phyloP scores from a whole-genome alignment of 1,284 basidiomycete genomes.

The Tetrapyrgos nigripes region DNA sequence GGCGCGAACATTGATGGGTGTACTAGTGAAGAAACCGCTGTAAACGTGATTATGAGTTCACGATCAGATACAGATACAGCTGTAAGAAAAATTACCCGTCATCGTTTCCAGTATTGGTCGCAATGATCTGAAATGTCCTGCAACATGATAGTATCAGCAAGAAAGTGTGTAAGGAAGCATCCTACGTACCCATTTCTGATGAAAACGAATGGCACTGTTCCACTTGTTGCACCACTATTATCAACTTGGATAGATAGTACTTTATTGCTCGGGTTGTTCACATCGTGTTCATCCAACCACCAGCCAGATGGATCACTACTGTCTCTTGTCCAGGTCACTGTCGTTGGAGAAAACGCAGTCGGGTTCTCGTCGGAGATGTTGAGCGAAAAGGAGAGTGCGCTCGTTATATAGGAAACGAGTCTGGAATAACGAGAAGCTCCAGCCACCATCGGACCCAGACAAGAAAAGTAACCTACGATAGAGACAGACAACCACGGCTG shows the following conservation, averaged over 20 bases:
- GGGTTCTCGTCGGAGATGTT: slow-evolving; percentile 2
- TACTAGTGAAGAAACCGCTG: slow-evolving; percentile 8
- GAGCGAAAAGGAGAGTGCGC: slow-evolving; percentile 1
- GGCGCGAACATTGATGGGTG: background rate
- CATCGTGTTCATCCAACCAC: slow-evolving; percentile 1
- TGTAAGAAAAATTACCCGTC: too few relatives aligned
- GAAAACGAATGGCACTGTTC: slow-evolving; percentile 2
- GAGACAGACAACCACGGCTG: too few relatives aligned
- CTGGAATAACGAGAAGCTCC: too few relatives aligned
- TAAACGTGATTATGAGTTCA: background rate
- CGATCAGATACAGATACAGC: too few relatives aligned
- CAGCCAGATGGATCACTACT: background rate
- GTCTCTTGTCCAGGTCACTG: background rate
- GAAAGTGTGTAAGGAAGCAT: background rate
- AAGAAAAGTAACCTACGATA: too few relatives aligned
- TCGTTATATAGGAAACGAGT: too few relatives aligned
- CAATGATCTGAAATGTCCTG: slow-evolving; percentile 2
- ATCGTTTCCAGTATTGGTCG: background rate
- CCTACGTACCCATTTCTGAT: slow-evolving; percentile 1
- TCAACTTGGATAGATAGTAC: background rate
- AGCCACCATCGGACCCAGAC: too few relatives aligned
- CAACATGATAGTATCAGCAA: background rate
- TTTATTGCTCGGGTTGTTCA: background rate
- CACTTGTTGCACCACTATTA: background rate
- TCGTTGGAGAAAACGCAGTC: background rate